Conservation (phyloP, 1,284 basidiomycete species). For the Puccinia horiana region DNA sequence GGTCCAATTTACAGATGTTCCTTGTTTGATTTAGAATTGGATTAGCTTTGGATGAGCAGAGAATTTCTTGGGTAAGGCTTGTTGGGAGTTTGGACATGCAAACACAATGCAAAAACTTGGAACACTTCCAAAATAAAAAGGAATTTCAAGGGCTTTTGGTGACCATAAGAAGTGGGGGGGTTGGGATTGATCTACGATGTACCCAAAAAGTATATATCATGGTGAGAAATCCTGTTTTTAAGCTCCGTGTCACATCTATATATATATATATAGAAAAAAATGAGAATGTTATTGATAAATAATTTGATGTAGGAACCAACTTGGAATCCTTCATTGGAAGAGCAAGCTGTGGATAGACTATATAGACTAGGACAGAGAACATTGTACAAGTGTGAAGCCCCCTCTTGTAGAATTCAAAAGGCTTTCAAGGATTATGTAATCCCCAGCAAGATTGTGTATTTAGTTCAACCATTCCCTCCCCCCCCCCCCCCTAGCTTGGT, state of each 20-base stretch:
- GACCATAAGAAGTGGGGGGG: no score
- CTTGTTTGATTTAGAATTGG: background rate
- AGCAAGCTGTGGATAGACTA: slow-evolving; percentile 3
- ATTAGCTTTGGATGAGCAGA: background rate
- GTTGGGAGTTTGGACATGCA: background rate
- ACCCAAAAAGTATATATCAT: background rate
- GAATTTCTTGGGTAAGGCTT: background rate
- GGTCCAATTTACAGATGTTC: background rate
- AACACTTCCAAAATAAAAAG: background rate
- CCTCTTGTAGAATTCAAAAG: no score
- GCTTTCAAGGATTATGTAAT: no score
- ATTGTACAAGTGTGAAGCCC: background rate
- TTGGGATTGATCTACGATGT: background rate
- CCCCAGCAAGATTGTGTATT: no score
- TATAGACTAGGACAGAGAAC: background rate
- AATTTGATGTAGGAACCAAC: background rate
- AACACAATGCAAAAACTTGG: background rate
- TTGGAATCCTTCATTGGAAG: no score
- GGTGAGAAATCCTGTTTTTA: background rate
- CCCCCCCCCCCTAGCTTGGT: no score
- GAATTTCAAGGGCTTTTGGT: no score
- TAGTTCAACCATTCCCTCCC: no score
- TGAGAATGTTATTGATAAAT: background rate
- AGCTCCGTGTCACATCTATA: background rate
- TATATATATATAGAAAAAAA: no score